phyloP scores from a whole-genome alignment of 495 filamentous ascomycete genomes.

The Recurvomyces mirabilis region DNA sequence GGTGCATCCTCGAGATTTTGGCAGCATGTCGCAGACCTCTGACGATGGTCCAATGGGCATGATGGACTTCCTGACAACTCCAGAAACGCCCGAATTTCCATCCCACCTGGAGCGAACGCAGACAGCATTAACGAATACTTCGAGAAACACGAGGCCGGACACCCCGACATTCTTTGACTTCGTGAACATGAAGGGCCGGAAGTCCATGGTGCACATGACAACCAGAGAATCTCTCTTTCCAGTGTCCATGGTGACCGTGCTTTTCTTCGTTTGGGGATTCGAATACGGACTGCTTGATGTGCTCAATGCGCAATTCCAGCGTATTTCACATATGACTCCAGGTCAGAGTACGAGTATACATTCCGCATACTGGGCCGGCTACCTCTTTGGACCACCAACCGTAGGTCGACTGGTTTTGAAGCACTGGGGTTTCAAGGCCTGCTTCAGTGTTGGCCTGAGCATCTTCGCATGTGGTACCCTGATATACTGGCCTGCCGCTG shows the following conservation, averaged over 20 bases:
- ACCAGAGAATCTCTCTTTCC: constrained; percentile 31
- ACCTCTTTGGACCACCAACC: constrained; percentile 46
- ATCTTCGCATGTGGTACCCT: constrained; percentile 54
- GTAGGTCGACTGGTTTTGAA: constrained; percentile 48
- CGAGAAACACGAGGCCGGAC: constrained; percentile 22
- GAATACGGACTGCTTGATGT: constrained; percentile 34
- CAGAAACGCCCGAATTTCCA: constrained; percentile 33
- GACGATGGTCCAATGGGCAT: constrained; percentile 35
- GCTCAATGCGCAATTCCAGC: constrained; percentile 31
- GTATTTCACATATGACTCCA: constrained; percentile 26
- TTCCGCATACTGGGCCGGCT: constrained; percentile 54
- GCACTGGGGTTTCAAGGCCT: constrained; percentile 55
- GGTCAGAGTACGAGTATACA: constrained; percentile 46
- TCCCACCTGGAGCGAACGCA: constrained; percentile 16
- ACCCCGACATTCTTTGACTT: constrained; percentile 60
- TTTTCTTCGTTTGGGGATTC: constrained; percentile 38
- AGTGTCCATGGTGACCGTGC: constrained; percentile 31
- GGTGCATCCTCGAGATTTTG: constrained; percentile 12
- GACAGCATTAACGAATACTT: constrained; percentile 24
- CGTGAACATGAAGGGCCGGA: constrained; percentile 65
- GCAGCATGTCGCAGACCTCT: background rate
- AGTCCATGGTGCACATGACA: constrained; percentile 50
- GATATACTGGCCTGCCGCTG: constrained; percentile 64
- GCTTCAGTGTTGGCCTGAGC: constrained; percentile 52
- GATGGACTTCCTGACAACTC: constrained; percentile 49